Conservation (phyloP, 768 basidiomycete genomes). For the Xanthoconium stramineum region DNA sequence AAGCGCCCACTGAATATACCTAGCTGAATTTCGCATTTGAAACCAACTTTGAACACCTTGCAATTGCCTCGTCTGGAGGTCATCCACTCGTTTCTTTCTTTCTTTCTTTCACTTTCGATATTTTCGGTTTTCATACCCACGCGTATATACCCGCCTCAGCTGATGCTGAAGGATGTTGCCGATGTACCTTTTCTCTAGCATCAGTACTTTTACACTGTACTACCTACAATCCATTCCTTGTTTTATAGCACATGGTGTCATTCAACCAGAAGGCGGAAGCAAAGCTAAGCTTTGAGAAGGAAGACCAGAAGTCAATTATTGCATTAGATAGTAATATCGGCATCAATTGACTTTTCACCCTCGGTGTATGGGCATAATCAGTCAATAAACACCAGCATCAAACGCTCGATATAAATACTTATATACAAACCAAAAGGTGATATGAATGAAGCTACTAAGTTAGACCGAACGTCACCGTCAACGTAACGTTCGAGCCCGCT, state of each 20-base stretch:
- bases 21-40: not conserved
- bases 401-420: not conserved
- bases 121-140: constrained; percentile 1
- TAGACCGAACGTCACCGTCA: not conserved
- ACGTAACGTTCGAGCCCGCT: constrained; percentile 13
- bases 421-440: not conserved
- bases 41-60: not conserved
- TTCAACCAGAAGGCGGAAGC: not conserved
- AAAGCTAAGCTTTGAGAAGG: too few species aligned
- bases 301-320: too few species aligned
- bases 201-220: not conserved
- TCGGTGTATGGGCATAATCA: too few species aligned
- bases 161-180: not conserved
- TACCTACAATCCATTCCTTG: not conserved
- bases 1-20: not conserved
- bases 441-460: not conserved
- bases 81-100: not conserved
- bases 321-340: too few species aligned
- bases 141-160: not conserved
- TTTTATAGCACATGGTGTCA: not conserved
- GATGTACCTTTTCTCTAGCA: not conserved
- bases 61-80: not conserved
- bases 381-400: too few species aligned
- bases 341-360: too few species aligned
- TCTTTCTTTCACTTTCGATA: not conserved